These are phyloP conservation scores for Phytomonas francai DNA, from an alignment of 208 protist species.

Conservation along the genomic window DNA sequence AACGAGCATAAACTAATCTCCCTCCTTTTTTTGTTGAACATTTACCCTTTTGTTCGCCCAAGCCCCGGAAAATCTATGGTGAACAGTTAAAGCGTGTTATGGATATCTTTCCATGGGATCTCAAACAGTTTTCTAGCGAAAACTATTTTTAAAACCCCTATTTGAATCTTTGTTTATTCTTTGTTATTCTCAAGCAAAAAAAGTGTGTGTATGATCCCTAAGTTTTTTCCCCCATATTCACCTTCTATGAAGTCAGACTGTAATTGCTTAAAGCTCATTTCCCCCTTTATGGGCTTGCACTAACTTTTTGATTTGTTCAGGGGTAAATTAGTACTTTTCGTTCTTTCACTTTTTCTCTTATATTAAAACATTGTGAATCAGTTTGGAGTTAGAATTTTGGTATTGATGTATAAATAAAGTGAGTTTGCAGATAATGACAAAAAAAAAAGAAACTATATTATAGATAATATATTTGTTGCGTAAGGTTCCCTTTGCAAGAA, in stretches of 20 bases:
- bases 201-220: too few relatives aligned
- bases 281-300: not conserved
- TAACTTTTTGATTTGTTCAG: not conserved
- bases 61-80: not conserved
- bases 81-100: not conserved
- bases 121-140: not conserved
- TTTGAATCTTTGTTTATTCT: not conserved
- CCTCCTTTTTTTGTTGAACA: too few relatives aligned
- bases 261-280: not conserved
- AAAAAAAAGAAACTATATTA: constrained; percentile 1
- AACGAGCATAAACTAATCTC: too few relatives aligned
- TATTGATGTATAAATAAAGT: too few relatives aligned
- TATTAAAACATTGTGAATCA: too few relatives aligned
- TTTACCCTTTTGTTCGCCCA: too few relatives aligned
- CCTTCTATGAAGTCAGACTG: too few relatives aligned
- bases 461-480: not conserved
- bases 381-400: too few relatives aligned
- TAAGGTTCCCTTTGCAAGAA: too few relatives aligned
- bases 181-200: constrained; percentile 8
- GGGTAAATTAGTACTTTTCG: not conserved
- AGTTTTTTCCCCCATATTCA: not conserved
- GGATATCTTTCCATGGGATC: too few relatives aligned
- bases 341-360: not conserved
- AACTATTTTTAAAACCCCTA: constrained; percentile 1
- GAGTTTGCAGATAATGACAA: not conserved